Evolutionary conservation across 2,329 filamentous ascomycete genomes (phyloP).

Genomic region (Pseudogymnoascus sp.): DNA sequence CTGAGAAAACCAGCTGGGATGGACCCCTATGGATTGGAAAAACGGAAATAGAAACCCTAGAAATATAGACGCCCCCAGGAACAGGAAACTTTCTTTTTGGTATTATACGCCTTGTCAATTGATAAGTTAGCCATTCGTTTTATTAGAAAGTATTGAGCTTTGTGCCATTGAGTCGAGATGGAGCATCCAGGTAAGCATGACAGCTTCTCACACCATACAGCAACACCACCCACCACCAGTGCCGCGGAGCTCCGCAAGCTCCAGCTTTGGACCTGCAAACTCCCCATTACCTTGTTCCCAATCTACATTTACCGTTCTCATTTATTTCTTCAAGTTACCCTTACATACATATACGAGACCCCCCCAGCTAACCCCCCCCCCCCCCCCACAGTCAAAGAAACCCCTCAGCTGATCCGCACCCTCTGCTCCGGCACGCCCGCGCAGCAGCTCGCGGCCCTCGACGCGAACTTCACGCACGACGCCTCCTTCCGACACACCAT

Average conservation of each 20-base stretch:
- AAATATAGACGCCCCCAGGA: not conserved
- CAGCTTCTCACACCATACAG: not conserved
- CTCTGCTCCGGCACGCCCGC: constrained; percentile 59
- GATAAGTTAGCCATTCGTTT: not conserved
- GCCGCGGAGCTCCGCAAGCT: not conserved
- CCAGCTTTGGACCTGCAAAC: not conserved
- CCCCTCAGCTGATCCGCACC: constrained; percentile 54
- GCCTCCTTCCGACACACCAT: constrained; percentile 73
- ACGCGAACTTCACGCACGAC: constrained; percentile 63
- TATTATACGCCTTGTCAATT: not conserved
- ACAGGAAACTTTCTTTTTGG: not conserved
- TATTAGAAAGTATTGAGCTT: not conserved
- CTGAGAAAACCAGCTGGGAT: not conserved
- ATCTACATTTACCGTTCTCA: not conserved
- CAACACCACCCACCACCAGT: not conserved
- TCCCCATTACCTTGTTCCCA: too few relatives aligned
- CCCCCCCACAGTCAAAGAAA: constrained; percentile 43
- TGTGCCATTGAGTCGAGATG: not conserved
- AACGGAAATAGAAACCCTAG: not conserved
- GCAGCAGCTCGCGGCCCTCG: constrained; percentile 55
- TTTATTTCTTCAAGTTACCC: not conserved
- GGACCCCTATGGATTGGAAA: not conserved
- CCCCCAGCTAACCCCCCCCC: not conserved
- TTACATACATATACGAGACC: too few relatives aligned
- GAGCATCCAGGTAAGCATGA: not conserved